Evolutionary conservation across 2,329 filamentous ascomycete genomes (phyloP).

Genomic region (Colletotrichum agaves): DNA sequence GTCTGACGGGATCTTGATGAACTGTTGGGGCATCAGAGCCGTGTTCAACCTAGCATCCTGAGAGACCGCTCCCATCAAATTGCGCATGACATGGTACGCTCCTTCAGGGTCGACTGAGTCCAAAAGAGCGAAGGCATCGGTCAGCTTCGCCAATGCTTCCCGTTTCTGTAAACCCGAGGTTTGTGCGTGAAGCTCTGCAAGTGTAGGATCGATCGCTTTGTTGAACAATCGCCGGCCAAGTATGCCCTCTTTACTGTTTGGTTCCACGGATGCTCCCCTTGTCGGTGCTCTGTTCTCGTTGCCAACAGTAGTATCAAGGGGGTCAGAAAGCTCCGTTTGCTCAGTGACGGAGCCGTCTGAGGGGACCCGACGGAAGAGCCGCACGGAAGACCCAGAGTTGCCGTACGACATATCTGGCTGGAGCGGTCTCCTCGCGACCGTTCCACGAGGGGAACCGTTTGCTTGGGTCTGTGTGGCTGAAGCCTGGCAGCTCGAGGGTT

Average conservation of each 20-base stretch:
- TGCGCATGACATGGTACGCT: conserved; percentile 84
- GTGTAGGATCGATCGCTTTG: conserved; percentile 82
- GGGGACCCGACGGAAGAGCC: conserved; percentile 86
- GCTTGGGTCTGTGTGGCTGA: conserved; percentile 52
- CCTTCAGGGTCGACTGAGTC: conserved; percentile 92
- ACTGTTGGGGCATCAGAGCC: conserved; percentile 55
- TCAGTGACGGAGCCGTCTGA: conserved; percentile 71
- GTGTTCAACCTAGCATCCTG: conserved; percentile 73
- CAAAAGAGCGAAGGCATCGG: conserved; percentile 85
- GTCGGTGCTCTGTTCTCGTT: conserved; percentile 74
- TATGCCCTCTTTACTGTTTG: conserved; percentile 81
- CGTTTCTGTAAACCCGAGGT: conserved; percentile 75
- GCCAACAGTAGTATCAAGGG: conserved; percentile 55
- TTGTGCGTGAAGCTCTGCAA: conserved; percentile 88
- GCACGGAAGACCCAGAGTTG: conserved; percentile 90
- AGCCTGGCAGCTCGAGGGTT: conserved; percentile 59
- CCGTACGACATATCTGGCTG: conserved; percentile 93
- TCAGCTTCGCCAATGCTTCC: conserved; percentile 83
- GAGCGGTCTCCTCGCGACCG: conserved; percentile 76
- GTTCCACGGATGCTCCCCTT: conserved; percentile 59
- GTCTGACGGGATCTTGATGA: conserved; percentile 53
- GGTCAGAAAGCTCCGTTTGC: conserved; percentile 48
- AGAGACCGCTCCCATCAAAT: conserved; percentile 78
- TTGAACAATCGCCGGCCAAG: conserved; percentile 84
- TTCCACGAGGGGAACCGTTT: conserved; percentile 56